Percentiles rank a stretch among this genome's conserved stretches.
phyloP scores from a whole-genome alignment of 108 stramenopile genomes.

The Phaeodactylum tricornutum region DNA sequence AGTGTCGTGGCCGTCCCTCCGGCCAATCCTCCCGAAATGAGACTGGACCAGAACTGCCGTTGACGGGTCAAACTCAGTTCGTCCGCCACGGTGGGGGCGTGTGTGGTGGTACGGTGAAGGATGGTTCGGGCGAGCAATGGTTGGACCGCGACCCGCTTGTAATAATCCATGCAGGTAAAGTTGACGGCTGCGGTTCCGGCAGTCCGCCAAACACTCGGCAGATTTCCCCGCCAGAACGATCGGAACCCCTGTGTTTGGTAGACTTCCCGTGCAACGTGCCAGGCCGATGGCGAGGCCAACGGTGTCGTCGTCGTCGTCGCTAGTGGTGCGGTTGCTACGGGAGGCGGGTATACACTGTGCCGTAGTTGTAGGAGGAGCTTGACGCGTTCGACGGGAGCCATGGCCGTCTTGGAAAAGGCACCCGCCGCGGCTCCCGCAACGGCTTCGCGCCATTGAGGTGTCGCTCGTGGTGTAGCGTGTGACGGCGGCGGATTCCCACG shows the following conservation, averaged over 20 bases:
- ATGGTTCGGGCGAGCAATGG: conserved; percentile 13
- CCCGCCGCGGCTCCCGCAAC: conserved; percentile 74
- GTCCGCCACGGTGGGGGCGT: neutral
- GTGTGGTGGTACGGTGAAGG: conserved; percentile 1
- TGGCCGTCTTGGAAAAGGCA: conserved; percentile 76
- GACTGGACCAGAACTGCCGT: conserved; percentile 36
- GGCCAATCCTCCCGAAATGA: conserved; percentile 93
- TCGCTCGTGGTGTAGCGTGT: no score
- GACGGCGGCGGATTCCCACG: no score
- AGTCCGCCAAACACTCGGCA: conserved; percentile 64
- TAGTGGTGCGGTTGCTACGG: no score
- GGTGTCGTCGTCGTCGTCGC: neutral
- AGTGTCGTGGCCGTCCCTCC: conserved; percentile 90
- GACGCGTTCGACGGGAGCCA: conserved; percentile 97
- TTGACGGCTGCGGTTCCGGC: conserved; percentile 73
- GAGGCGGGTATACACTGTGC: no score
- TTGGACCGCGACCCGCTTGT: conserved; percentile 29
- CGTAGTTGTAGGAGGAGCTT: conserved; percentile 92
- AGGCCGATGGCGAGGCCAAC: conserved; percentile 12
- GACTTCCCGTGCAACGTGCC: conserved; percentile 44
- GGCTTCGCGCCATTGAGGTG: conserved; percentile 36
- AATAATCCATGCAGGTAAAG: conserved; percentile 74
- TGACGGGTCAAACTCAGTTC: conserved; percentile 15
- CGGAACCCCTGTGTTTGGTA: conserved; percentile 52
- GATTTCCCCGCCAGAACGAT: conserved; percentile 81